Evolutionary conservation across 208 protist species (phyloP).

Genomic region (Trypanosoma congolense): DNA sequence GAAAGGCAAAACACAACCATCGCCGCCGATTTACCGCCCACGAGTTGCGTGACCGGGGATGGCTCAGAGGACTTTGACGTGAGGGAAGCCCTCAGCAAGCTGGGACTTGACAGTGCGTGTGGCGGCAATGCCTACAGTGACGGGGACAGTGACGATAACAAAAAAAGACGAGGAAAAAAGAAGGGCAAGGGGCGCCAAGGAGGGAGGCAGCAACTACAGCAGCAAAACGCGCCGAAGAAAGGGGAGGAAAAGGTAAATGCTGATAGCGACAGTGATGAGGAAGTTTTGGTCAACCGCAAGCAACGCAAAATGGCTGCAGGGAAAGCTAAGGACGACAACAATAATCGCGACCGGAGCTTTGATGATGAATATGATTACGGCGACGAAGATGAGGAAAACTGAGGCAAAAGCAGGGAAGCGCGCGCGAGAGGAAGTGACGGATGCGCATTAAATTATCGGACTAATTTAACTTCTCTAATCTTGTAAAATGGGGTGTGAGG

Average conservation of each 20-base stretch:
- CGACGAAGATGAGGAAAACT: conserved; percentile 24
- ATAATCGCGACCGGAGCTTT: conserved; percentile 22
- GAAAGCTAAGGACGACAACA: conserved; percentile 23
- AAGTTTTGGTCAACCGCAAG: conserved; percentile 68
- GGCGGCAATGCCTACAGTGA: conserved; percentile 11
- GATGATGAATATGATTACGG: conserved; percentile 50
- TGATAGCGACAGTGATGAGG: conserved; percentile 59
- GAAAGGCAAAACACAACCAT: background rate
- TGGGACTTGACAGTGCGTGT: conserved; percentile 13
- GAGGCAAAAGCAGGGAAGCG: too few species aligned
- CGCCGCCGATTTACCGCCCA: conserved; percentile 1
- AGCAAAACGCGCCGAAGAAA: conserved; percentile 8
- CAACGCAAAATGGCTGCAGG: conserved; percentile 59
- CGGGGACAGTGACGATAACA: conserved; percentile 12
- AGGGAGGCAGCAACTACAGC: conserved; percentile 18
- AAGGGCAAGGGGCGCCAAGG: conserved; percentile 18
- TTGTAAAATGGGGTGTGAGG: too few species aligned
- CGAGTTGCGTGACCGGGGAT: conserved; percentile 3
- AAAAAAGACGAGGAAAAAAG: conserved; percentile 22
- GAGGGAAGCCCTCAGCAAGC: conserved; percentile 1
- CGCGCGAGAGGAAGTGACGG: background rate
- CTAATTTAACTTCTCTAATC: too few species aligned
- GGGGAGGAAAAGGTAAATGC: conserved; percentile 26
- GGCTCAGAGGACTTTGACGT: background rate
- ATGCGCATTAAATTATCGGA: background rate